Percentiles rank a stretch among this genome's conserved stretches.
Evolutionary conservation across 1,284 basidiomycete species (phyloP).

Genomic region (Farysia itapuensis): DNA sequence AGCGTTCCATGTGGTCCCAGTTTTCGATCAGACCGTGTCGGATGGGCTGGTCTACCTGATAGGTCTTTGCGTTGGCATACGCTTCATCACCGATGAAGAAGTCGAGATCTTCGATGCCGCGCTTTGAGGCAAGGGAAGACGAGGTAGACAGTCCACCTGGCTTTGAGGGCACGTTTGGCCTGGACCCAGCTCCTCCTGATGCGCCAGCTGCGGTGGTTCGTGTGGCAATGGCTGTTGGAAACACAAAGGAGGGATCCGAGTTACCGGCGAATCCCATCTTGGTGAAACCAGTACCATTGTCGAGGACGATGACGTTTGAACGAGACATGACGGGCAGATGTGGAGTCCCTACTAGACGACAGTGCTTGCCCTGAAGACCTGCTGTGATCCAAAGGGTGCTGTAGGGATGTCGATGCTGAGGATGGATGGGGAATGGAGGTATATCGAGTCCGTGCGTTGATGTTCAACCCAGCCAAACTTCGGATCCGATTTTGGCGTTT

Average conservation of each 20-base stretch:
- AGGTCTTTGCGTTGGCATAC: slow-evolving; percentile 84
- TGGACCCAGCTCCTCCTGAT: slow-evolving; percentile 59
- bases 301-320: slow-evolving; percentile 62
- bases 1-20: slow-evolving; percentile 99
- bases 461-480: too few relatives aligned
- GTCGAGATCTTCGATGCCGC: slow-evolving; percentile 97
- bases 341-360: too few relatives aligned
- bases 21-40: slow-evolving; percentile 98
- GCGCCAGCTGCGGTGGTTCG: slow-evolving; percentile 40
- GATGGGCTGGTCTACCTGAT: slow-evolving; percentile 94
- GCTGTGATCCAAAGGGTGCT: too few relatives aligned
- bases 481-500: too few relatives aligned
- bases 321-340: slow-evolving; percentile 51
- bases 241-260: slow-evolving; percentile 87
- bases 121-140: slow-evolving; percentile 78
- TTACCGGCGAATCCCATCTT: slow-evolving; percentile 99
- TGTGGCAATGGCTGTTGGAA: slow-evolving; percentile 59
- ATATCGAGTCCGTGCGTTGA: too few relatives aligned
- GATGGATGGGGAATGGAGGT: too few relatives aligned
- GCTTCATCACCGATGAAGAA: slow-evolving; percentile 99
- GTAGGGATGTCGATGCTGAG: too few relatives aligned
- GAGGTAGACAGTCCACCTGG: slow-evolving; percentile 63
- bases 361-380: too few relatives aligned
- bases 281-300: slow-evolving; percentile 96
- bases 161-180: slow-evolving; percentile 77